Percentiles rank a stretch among this genome's conserved stretches.
phyloP scores from a whole-genome alignment of 2,329 filamentous ascomycete genomes.

The Colletotrichum plurivorum region DNA sequence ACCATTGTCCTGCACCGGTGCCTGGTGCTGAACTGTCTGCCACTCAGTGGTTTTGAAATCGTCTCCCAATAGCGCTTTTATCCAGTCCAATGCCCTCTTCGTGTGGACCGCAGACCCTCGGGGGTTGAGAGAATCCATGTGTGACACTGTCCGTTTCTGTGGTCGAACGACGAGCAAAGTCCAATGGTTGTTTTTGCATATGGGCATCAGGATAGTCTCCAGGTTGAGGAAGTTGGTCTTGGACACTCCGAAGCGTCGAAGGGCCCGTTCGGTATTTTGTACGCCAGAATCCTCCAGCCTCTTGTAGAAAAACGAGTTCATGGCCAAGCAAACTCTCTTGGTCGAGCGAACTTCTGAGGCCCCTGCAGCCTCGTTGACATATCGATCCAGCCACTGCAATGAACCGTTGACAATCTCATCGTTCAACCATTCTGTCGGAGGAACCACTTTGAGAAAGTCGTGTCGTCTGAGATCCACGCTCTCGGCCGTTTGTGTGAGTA shows the following conservation, averaged over 20 bases:
- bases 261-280: slow-evolving; percentile 65
- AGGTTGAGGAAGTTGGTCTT: slow-evolving; percentile 75
- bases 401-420: slow-evolving; percentile 82
- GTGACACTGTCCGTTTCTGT: slow-evolving; percentile 71
- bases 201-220: slow-evolving; percentile 78
- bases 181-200: slow-evolving; percentile 78
- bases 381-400: slow-evolving; percentile 71
- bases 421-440: slow-evolving; percentile 76
- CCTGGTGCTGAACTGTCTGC: slow-evolving; percentile 64
- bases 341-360: slow-evolving; percentile 55
- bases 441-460: slow-evolving; percentile 76
- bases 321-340: slow-evolving; percentile 72
- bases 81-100: slow-evolving; percentile 64
- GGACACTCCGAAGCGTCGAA: slow-evolving; percentile 69
- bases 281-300: slow-evolving; percentile 65
- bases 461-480: slow-evolving; percentile 53
- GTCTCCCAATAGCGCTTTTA: slow-evolving; percentile 68
- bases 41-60: slow-evolving; percentile 72
- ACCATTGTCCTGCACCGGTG: slow-evolving; percentile 74
- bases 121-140: slow-evolving; percentile 76
- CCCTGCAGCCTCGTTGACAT: slow-evolving; percentile 70
- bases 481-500: slow-evolving; percentile 34
- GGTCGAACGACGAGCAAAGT: slow-evolving; percentile 79
- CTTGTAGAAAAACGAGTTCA: slow-evolving; percentile 77
- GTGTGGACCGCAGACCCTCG: slow-evolving; percentile 57